Evolutionary conservation across 371 early-diverging fungal species (phyloP), one percentile per base, ranked within the genome.

Genomic region (Haplosporangium sp.): DNA sequence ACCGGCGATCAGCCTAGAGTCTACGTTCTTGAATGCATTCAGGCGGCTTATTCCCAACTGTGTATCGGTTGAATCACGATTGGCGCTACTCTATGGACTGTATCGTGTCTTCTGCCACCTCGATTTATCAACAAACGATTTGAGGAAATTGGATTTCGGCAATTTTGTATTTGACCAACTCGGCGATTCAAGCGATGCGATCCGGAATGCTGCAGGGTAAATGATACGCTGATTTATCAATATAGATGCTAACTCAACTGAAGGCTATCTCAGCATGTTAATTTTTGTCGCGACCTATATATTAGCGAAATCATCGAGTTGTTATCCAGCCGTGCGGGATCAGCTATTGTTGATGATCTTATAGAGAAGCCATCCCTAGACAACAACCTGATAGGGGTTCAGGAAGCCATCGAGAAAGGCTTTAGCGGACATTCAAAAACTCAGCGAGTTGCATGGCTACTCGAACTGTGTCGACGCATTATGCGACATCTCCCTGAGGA

Each of bases 401-500:
- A 53, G 5, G 67, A 67, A 11, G 46, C 64, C 1, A 64, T 77
- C 21, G 20, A 66, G 16, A 71, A 59, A 14, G 67, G 60, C 6
- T 53, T 77, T 16, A 14, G 45, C 2, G 40, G 23, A 5, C 18
- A 50, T 5, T 21, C 55, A 1, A 42, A 47, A 10, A 46, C 8
- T 20, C 50, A 38, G 12, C 37, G 55, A 7, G 37, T 55, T 6
- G 41, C 46, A 10, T 60, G 55, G 62, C 59, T 59, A 13, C 69
- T 76, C 5, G 46, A 52, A 6, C 53, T 71, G 5, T 71, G 64
- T 41, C 55, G 68, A n/a, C 47, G 63, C 1, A 52, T 77, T 0
- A 69, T 77, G 67, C 55, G 60, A 37, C 60, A 67, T 23, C 61
- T 77, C 45, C 72, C 77, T 6, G 77, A 77, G 23, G 77, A 77